Conservation (phyloP, 2,329 filamentous ascomycete genomes). For the Colletotrichum higginsianum region DNA sequence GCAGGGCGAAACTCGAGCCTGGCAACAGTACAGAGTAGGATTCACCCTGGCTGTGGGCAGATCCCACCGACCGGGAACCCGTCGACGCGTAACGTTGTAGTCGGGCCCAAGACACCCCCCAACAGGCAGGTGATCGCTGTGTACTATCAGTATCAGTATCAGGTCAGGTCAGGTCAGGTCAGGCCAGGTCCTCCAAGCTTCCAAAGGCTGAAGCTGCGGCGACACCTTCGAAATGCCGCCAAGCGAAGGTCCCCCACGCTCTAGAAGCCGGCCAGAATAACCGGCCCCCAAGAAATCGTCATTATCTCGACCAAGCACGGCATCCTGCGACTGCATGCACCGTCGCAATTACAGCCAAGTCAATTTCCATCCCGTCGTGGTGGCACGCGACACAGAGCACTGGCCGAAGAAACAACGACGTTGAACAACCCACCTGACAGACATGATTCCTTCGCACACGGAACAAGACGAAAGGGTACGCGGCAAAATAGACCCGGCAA, state of each 20-base stretch:
- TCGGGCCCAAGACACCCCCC: background rate
- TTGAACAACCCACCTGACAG: background rate
- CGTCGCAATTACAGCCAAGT: background rate
- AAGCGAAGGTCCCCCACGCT: constrained; percentile 22
- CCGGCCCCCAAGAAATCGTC: constrained; percentile 3
- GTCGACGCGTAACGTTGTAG: constrained; percentile 19
- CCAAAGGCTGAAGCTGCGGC: background rate
- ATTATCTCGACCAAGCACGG: constrained; percentile 20
- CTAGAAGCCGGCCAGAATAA: background rate
- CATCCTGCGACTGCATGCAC: background rate
- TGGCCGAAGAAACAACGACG: background rate
- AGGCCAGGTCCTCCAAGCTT: background rate
- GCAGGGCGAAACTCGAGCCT: background rate
- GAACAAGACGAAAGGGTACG: background rate
- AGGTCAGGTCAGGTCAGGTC: too few relatives aligned
- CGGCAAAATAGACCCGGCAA: background rate
- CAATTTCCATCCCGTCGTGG: background rate
- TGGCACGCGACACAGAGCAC: constrained; percentile 2
- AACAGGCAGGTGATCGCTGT: constrained; percentile 2
- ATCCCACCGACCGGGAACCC: constrained; percentile 28
- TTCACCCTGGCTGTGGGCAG: constrained; percentile 8
- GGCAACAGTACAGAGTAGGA: constrained; percentile 3
- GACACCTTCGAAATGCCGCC: constrained; percentile 3
- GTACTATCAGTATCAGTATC: background rate
- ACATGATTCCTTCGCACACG: background rate